Conservation (phyloP, 495 filamentous ascomycete genomes). For the Aspergillus funiculosus region DNA sequence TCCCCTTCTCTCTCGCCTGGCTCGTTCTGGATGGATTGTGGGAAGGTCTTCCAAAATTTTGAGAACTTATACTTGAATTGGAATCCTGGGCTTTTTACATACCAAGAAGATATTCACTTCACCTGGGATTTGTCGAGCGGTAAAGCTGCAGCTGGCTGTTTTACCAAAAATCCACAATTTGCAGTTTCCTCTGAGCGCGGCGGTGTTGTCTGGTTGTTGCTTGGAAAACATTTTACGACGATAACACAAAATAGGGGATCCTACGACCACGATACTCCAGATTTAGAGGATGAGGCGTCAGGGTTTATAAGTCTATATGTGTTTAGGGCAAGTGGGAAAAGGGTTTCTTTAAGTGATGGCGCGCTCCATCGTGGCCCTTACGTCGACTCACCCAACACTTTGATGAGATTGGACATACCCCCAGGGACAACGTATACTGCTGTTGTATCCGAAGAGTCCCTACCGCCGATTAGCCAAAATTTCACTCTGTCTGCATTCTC, state of each 20-base stretch:
- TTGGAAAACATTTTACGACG: constrained; percentile 72
- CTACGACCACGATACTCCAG: constrained; percentile 12
- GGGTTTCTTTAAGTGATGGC: constrained; percentile 65
- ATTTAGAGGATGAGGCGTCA: constrained; percentile 35
- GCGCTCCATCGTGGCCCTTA: constrained; percentile 67
- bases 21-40: constrained; percentile 86
- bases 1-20: constrained; percentile 48
- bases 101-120: constrained; percentile 86
- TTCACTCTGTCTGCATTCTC: constrained; percentile 87
- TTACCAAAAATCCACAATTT: constrained; percentile 80
- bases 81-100: constrained; percentile 79
- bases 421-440: constrained; percentile 61
- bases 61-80: constrained; percentile 96
- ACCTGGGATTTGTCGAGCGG: constrained; percentile 68
- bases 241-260: constrained; percentile 18
- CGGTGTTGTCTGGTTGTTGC: constrained; percentile 72
- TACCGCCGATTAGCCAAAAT: constrained; percentile 61
- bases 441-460: constrained; percentile 70
- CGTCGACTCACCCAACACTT: constrained; percentile 88
- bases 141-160: constrained; percentile 52
- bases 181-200: constrained; percentile 51
- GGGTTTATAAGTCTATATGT: constrained; percentile 86
- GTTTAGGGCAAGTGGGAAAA: constrained; percentile 65
- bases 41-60: constrained; percentile 81
- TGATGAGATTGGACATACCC: constrained; percentile 66